Conservation (phyloP, 495 filamentous ascomycete species). For the Podospora didyma region DNA sequence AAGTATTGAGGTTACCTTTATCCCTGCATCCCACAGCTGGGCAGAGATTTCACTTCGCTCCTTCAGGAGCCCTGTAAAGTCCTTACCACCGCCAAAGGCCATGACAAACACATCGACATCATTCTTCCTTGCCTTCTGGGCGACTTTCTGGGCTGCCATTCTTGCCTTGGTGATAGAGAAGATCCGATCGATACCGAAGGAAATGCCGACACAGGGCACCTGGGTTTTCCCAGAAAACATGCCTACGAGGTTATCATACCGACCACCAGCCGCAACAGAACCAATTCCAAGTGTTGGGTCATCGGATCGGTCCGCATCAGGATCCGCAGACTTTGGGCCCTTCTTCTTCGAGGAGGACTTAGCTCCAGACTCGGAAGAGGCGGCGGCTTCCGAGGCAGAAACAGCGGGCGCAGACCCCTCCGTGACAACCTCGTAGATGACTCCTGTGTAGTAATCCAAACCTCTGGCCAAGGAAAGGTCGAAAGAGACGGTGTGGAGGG, state of each 20-base stretch:
- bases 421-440: slow-evolving; percentile 79
- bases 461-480: slow-evolving; percentile 80
- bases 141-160: slow-evolving; percentile 41
- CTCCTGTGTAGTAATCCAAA: slow-evolving; percentile 90
- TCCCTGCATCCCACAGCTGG: slow-evolving; percentile 77
- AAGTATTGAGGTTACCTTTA: slow-evolving; percentile 58
- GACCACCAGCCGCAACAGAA: slow-evolving; percentile 81
- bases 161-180: slow-evolving; percentile 79
- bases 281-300: slow-evolving; percentile 53
- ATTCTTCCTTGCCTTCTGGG: slow-evolving; percentile 34
- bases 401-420: slow-evolving; percentile 22
- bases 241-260: slow-evolving; percentile 89
- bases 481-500: slow-evolving; percentile 68
- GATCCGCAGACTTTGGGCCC: slow-evolving; percentile 48
- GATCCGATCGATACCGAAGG: slow-evolving; percentile 92
- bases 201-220: slow-evolving; percentile 90
- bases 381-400: not conserved
- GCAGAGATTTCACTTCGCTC: not conserved
- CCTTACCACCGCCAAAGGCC: slow-evolving; percentile 78
- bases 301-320: slow-evolving; percentile 77
- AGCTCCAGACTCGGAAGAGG: slow-evolving; percentile 2
- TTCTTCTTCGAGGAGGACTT: slow-evolving; percentile 36
- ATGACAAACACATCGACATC: slow-evolving; percentile 89
- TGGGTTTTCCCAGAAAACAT: slow-evolving; percentile 80
- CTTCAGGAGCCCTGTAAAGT: slow-evolving; percentile 36